These are phyloP conservation scores for Nakazawaea molendinolei DNA, from an alignment of 805 yeast species.

Conservation along the genomic window DNA sequence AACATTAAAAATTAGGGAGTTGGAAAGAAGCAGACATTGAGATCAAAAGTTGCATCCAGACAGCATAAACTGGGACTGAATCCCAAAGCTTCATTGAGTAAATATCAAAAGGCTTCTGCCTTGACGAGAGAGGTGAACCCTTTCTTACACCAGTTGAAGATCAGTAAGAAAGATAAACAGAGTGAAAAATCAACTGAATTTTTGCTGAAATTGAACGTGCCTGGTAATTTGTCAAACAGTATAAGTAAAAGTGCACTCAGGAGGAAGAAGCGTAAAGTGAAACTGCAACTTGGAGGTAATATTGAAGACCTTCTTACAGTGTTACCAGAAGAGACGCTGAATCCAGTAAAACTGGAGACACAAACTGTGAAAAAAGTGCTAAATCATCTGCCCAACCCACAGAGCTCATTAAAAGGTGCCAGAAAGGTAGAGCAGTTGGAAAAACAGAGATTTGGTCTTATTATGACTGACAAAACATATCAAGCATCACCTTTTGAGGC, in stretches of 20 bases:
- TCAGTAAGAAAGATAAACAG: constrained; percentile 48
- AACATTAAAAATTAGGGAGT: no score
- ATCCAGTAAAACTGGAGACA: no score
- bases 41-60: constrained; percentile 33
- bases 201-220: constrained; percentile 29
- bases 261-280: constrained; percentile 54
- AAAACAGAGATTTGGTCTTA: constrained; percentile 48
- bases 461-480: constrained; percentile 48
- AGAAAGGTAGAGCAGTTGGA: constrained; percentile 52
- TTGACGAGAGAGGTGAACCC: constrained; percentile 30
- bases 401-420: constrained; percentile 32
- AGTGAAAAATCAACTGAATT: constrained; percentile 30
- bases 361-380: constrained; percentile 28
- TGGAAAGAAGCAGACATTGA: constrained; percentile 39
- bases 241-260: constrained; percentile 62
- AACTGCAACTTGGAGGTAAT: constrained; percentile 60
- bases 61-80: constrained; percentile 22
- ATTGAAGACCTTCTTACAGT: constrained; percentile 56
- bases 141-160: constrained; percentile 44
- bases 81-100: constrained; percentile 22
- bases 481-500: constrained; percentile 59
- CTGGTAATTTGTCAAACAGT: constrained; percentile 31
- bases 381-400: constrained; percentile 29
- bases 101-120: constrained; percentile 1
- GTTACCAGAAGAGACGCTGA: constrained; percentile 32